Base-by-base conservation (phyloP, 768 basidiomycete species). In the Mycena venus region DNA sequence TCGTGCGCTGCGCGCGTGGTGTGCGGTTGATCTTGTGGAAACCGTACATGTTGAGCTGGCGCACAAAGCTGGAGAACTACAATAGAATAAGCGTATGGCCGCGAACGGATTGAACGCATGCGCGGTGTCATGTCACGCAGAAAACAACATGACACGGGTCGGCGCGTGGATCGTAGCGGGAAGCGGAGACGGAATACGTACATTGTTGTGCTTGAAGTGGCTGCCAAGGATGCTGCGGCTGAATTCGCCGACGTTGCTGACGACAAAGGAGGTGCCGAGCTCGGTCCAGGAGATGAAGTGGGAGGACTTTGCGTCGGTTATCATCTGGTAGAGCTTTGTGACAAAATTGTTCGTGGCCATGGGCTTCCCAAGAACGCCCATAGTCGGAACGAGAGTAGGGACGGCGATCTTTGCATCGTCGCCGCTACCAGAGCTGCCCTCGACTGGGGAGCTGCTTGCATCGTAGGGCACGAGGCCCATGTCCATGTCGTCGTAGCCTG, bases 21-120 rank as follows among this genome's bases (percentile, higher is more conserved):
- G 95, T 95, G 91, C 95, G 89, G 82, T 96, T 96, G 84, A 95
- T 95, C 85, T 97, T 97, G 86, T 96, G 95, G 83, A 97, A 98
- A 31, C 96, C 96, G 79, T 97, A 98, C 95, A 97, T 97, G 88
- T 98, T 97, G 75, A 97, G 89, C 81, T 98, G 96, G 76, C 97
- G 92, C 66, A 97, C 96, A 82, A 98, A 98, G 79, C 94, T 95
- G 15, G 95, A 96, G 82, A 98, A 98, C 92, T 98, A 79, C 11
- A 63, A n/a, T 59, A 66, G 38, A 29, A 61, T 36, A 32, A 70
- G 68, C 68, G 17, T n/a, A n/a, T n/a, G n/a, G n/a, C n/a, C n/a
- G n/a, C n/a, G 17, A 8, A 49, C 23, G 62, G 40, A 4, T 6
- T 12, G 31, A 51, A 21, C 21, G 32, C 25, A 70, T 8, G 27